These are phyloP conservation scores for Syzygium grande DNA, from an alignment of 345 rosid species.

Conservation along the genomic window DNA sequence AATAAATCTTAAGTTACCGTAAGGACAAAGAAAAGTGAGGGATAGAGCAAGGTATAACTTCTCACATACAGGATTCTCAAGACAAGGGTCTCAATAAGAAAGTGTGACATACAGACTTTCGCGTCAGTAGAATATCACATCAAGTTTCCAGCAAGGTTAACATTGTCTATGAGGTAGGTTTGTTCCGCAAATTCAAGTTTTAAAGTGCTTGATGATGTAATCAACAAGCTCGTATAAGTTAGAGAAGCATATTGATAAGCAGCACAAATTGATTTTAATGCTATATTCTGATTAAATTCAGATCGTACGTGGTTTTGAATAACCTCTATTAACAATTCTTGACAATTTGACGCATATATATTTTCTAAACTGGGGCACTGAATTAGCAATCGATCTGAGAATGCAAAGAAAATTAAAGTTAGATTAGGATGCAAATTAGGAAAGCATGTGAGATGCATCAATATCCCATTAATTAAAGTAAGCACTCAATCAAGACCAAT, in stretches of 20 bases:
- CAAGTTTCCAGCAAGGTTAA: background rate
- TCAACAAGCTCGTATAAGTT: background rate
- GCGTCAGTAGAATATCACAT: background rate
- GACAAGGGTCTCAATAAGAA: background rate
- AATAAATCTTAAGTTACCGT: background rate
- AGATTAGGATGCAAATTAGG: background rate
- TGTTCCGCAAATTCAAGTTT: background rate
- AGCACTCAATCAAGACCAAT: background rate
- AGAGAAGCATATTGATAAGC: background rate
- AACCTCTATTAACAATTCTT: conserved; percentile 45
- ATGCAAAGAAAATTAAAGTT: background rate
- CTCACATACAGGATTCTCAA: background rate
- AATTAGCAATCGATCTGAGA: conserved; percentile 61
- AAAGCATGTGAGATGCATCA: background rate
- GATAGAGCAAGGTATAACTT: background rate
- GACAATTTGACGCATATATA: conserved; percentile 83
- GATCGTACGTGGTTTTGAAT: conserved; percentile 65
- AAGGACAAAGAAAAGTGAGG: background rate
- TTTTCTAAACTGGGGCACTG: conserved; percentile 77
- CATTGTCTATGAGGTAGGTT: background rate
- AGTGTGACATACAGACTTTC: background rate
- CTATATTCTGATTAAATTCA: background rate
- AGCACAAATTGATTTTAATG: background rate
- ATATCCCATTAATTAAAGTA: background rate
- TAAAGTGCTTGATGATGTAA: background rate